Percentiles rank a stretch among this genome's conserved stretches.
Conservation (phyloP, 768 basidiomycete species). For the Tricholoma hemisulphureum region DNA sequence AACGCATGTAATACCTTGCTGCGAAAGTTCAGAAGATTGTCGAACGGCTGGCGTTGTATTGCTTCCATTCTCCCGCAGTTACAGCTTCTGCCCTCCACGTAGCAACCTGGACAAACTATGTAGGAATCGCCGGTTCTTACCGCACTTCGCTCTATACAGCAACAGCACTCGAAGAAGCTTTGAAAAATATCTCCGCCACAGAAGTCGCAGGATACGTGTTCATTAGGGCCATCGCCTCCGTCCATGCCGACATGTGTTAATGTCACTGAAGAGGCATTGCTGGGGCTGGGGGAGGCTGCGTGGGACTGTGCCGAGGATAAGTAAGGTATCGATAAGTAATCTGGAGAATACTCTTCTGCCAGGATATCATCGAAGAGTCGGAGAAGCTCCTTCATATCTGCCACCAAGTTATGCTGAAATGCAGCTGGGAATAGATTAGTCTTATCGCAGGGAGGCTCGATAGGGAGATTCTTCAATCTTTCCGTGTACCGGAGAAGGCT, state of each 20-base stretch:
- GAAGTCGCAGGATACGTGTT: conserved; percentile 64
- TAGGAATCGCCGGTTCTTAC: conserved; percentile 41
- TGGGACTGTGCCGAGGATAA: conserved; percentile 4
- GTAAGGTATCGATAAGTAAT: conserved; percentile 24
- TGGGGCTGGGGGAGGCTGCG: background rate
- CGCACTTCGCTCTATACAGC: conserved; percentile 33
- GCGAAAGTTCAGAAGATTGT: conserved; percentile 42
- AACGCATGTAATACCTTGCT: conserved; percentile 27
- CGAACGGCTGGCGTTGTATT: conserved; percentile 53
- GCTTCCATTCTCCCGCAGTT: conserved; percentile 59
- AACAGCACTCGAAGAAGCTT: conserved; percentile 70
- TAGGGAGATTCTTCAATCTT: conserved; percentile 18
- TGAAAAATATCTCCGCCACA: conserved; percentile 82
- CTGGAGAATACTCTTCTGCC: conserved; percentile 41
- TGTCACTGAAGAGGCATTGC: conserved; percentile 1
- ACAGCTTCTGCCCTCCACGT: conserved; percentile 76
- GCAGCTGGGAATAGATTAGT: background rate
- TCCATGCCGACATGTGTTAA: background rate
- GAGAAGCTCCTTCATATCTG: conserved; percentile 37
- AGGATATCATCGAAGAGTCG: conserved; percentile 52
- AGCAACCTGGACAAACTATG: conserved; percentile 68
- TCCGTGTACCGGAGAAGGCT: conserved; percentile 40
- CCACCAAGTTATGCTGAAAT: conserved; percentile 3
- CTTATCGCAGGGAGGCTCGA: background rate
- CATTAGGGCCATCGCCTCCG: conserved; percentile 14